These are phyloP conservation scores for Torrubiella hemipterigena DNA, from an alignment of 2,329 filamentous ascomycete species.

Conservation along the genomic window DNA sequence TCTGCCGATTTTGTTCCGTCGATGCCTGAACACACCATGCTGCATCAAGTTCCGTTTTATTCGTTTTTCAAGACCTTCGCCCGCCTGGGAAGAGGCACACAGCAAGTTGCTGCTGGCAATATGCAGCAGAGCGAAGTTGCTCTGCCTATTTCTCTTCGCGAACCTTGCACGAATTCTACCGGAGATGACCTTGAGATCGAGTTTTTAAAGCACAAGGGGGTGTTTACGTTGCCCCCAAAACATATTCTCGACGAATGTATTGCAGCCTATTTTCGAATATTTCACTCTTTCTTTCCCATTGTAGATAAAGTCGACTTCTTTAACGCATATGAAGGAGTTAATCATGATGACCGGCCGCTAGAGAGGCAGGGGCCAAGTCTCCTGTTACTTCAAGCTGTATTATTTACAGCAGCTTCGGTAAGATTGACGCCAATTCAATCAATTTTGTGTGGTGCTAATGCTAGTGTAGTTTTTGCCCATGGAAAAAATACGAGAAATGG, in stretches of 20 bases:
- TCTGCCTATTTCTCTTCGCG: too few species aligned
- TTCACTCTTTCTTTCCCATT: slow-evolving; percentile 11
- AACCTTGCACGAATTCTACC: too few species aligned
- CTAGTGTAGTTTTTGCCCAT: background rate
- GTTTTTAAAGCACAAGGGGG: slow-evolving; percentile 9
- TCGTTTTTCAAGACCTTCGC: slow-evolving; percentile 7
- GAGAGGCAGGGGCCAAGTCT: background rate
- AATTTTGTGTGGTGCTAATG: background rate
- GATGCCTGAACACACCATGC: slow-evolving; percentile 1
- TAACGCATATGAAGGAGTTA: slow-evolving; percentile 3
- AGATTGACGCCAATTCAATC: slow-evolving; percentile 1
- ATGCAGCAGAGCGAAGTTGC: too few species aligned
- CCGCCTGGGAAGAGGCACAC: too few species aligned
- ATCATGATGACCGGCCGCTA: background rate
- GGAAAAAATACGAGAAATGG: background rate
- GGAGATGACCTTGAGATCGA: too few species aligned
- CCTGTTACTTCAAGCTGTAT: slow-evolving; percentile 9
- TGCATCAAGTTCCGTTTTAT: slow-evolving; percentile 3
- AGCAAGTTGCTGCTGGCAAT: too few species aligned
- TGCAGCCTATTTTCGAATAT: slow-evolving; percentile 9
- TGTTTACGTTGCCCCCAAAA: slow-evolving; percentile 7
- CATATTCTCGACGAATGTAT: slow-evolving; percentile 8
- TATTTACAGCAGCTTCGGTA: slow-evolving; percentile 10
- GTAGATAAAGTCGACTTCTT: slow-evolving; percentile 9
- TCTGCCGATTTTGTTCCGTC: background rate